Evolutionary conservation across 2,329 filamentous ascomycete species (phyloP).

Genomic region (Geosmithia putterillii): DNA sequence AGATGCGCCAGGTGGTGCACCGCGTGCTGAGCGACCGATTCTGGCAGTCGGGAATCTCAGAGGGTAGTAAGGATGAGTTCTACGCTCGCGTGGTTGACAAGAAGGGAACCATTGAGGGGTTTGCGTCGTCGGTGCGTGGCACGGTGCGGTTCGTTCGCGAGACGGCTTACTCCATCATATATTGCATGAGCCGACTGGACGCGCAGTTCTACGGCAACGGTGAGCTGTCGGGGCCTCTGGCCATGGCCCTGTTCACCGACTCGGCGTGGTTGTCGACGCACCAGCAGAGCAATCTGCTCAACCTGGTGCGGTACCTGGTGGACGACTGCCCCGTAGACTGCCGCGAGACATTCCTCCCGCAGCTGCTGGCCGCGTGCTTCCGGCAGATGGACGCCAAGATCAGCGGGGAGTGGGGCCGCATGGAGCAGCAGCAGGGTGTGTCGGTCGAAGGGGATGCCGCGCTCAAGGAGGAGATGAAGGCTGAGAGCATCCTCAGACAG

Average conservation of each 20-base stretch:
- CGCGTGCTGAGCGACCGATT: conserved; percentile 88
- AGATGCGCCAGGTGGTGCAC: conserved; percentile 66
- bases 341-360: conserved; percentile 70
- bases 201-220: conserved; percentile 83
- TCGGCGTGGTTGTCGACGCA: conserved; percentile 77
- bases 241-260: conserved; percentile 73
- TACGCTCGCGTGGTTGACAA: conserved; percentile 85
- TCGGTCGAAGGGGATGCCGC: conserved; percentile 59
- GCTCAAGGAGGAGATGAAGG: conserved; percentile 93
- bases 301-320: conserved; percentile 76
- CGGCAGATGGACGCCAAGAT: conserved; percentile 81
- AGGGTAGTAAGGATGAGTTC: conserved; percentile 91
- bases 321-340: conserved; percentile 79
- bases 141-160: conserved; percentile 84
- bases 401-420: conserved; percentile 70
- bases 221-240: conserved; percentile 71
- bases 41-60: conserved; percentile 96
- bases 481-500: conserved; percentile 87
- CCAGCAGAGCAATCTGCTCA: conserved; percentile 87
- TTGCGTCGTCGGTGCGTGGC: conserved; percentile 85
- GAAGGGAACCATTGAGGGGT: conserved; percentile 79
- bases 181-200: conserved; percentile 80
- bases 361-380: conserved; percentile 72
- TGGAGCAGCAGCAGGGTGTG: conserved; percentile 50
- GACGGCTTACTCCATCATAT: conserved; percentile 87